Conservation (phyloP, 2,329 filamentous ascomycete species). For the Meredithiella fracta region DNA sequence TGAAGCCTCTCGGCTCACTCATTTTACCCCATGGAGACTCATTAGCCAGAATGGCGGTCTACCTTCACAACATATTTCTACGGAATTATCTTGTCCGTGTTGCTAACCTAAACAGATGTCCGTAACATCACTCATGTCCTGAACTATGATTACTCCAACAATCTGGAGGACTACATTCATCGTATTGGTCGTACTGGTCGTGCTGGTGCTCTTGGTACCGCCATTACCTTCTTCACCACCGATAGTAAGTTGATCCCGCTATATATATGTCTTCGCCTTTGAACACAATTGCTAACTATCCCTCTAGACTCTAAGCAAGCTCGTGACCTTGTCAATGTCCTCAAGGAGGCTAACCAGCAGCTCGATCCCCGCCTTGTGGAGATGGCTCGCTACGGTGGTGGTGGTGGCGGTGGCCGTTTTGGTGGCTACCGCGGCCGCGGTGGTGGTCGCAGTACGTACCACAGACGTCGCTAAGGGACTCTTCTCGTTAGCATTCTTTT, state of each 20-base stretch:
- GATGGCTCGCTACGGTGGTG: constrained; percentile 85
- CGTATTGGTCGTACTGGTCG: constrained; percentile 91
- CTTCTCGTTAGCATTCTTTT: constrained; percentile 5
- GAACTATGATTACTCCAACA: constrained; percentile 99
- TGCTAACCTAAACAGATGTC: constrained; percentile 47
- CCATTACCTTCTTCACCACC: constrained; percentile 97
- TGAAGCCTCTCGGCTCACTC: constrained; percentile 4
- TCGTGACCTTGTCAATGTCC: constrained; percentile 84
- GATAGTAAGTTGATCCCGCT: constrained; percentile 57
- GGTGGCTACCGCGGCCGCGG: constrained; percentile 53
- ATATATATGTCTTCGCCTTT: neutral
- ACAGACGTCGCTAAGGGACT: constrained; percentile 18
- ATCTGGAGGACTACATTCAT: constrained; percentile 96
- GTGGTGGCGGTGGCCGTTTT: constrained; percentile 62
- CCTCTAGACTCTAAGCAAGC: constrained; percentile 70
- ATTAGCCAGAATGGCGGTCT: constrained; percentile 29
- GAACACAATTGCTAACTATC: constrained; percentile 22
- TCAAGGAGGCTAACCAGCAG: constrained; percentile 93
- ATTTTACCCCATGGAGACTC: constrained; percentile 27
- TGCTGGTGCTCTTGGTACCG: constrained; percentile 85
- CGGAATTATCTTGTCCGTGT: constrained; percentile 29
- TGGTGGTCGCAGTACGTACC: constrained; percentile 33
- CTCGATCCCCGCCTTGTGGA: constrained; percentile 90
- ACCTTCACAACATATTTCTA: neutral
- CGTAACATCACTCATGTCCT: constrained; percentile 99